phyloP scores from a whole-genome alignment of 768 basidiomycete genomes.

The Trametopsis cervina region DNA sequence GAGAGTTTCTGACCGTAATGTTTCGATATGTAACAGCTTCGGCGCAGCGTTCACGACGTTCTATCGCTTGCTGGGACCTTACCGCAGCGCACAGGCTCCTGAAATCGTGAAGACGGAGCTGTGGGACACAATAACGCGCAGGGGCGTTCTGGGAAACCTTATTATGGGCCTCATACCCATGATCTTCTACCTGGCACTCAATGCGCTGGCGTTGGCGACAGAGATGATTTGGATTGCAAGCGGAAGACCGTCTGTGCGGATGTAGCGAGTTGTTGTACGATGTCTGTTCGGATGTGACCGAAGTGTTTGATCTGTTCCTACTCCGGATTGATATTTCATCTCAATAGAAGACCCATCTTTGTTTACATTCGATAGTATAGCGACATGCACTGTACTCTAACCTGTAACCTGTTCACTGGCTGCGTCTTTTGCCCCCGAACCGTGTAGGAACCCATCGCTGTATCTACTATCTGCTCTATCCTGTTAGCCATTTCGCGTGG shows the following conservation, averaged over 20 bases:
- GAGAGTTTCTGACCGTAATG: not conserved
- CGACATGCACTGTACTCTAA: no score
- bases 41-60: slow-evolving; percentile 54
- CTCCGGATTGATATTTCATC: no score
- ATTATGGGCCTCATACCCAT: slow-evolving; percentile 53
- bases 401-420: no score
- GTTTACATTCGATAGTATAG: no score
- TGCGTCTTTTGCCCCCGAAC: no score
- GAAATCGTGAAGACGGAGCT: slow-evolving; percentile 45
- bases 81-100: slow-evolving; percentile 32
- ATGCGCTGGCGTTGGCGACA: slow-evolving; percentile 15
- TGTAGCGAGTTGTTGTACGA: no score
- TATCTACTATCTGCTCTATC: no score
- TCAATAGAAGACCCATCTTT: no score
- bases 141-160: slow-evolving; percentile 48
- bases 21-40: slow-evolving; percentile 32
- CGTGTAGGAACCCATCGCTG: no score
- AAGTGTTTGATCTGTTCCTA: no score
- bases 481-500: no score
- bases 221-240: slow-evolving; percentile 13
- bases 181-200: slow-evolving; percentile 34
- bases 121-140: slow-evolving; percentile 51
- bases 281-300: no score
- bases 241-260: not conserved
- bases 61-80: slow-evolving; percentile 52